phyloP scores from a whole-genome alignment of 2,329 filamentous ascomycete species.

The Cytospora piceae region DNA sequence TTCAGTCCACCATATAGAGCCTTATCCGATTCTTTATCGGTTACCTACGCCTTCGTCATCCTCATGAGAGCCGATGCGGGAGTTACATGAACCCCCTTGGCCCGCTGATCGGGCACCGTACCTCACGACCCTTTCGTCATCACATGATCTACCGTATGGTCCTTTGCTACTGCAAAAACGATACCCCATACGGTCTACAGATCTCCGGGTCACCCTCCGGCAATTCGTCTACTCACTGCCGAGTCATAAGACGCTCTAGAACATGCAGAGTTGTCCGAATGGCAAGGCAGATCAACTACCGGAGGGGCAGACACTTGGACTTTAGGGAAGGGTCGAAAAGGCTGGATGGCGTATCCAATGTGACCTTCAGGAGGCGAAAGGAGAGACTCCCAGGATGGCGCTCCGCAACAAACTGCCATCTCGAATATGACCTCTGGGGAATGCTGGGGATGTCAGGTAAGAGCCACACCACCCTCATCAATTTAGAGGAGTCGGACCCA shows the following conservation, averaged over 20 bases:
- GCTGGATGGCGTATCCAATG: neutral
- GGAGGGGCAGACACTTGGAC: neutral
- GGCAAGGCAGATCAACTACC: neutral
- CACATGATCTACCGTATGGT: slow-evolving; percentile 3
- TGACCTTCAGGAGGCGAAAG: slow-evolving; percentile 5
- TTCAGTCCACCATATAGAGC: slow-evolving; percentile 21
- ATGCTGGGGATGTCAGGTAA: neutral
- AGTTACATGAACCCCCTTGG: neutral
- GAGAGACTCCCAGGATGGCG: neutral
- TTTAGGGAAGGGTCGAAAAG: neutral
- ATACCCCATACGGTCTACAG: neutral
- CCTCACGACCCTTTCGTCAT: neutral
- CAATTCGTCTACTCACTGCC: neutral
- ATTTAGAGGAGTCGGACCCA: neutral
- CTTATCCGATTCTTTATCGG: slow-evolving; percentile 7
- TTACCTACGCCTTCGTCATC: slow-evolving; percentile 18
- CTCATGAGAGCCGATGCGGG: neutral
- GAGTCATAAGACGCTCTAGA: neutral
- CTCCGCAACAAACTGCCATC: neutral
- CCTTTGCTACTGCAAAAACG: neutral
- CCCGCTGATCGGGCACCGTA: neutral
- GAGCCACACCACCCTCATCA: neutral
- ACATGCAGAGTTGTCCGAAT: neutral
- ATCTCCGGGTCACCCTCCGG: neutral
- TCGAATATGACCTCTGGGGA: neutral